Percentiles rank a stretch among this genome's conserved stretches.
Conservation (phyloP, 1,284 basidiomycete genomes). For the Tilletia indica region DNA sequence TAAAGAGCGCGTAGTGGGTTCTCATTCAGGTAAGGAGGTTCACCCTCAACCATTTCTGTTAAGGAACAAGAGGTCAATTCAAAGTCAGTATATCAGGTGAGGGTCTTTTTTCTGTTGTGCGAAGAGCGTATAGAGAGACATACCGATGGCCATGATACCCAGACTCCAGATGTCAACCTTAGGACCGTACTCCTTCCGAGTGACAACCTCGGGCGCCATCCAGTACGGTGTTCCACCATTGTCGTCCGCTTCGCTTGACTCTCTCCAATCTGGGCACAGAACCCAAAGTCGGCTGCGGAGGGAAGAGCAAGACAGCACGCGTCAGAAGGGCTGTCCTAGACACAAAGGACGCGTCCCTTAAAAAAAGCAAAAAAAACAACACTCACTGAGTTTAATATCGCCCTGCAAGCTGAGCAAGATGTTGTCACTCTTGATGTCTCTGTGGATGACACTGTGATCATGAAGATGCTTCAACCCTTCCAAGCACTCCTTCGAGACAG, state of each 20-base stretch:
- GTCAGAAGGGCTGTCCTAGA: background rate
- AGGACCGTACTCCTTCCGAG: slow-evolving; percentile 95
- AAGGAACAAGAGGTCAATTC: slow-evolving; percentile 17
- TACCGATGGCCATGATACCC: slow-evolving; percentile 98
- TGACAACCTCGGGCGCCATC: slow-evolving; percentile 99
- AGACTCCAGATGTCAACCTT: slow-evolving; percentile 99
- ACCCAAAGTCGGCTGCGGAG: slow-evolving; percentile 87
- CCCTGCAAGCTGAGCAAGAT: slow-evolving; percentile 86
- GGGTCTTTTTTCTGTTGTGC: background rate
- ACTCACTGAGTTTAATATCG: slow-evolving; percentile 94
- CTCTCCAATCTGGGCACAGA: slow-evolving; percentile 95
- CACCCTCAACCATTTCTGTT: slow-evolving; percentile 97
- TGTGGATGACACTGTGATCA: slow-evolving; percentile 89
- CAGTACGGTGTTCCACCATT: slow-evolving; percentile 99
- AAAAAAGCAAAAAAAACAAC: too few species aligned
- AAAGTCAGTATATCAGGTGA: background rate
- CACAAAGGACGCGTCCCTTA: too few species aligned
- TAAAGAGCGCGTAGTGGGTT: slow-evolving; percentile 93
- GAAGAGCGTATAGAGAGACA: slow-evolving; percentile 40
- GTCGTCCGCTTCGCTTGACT: slow-evolving; percentile 90
- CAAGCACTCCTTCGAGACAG: slow-evolving; percentile 82
- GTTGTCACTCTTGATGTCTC: slow-evolving; percentile 98
- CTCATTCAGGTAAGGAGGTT: slow-evolving; percentile 95
- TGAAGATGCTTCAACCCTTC: slow-evolving; percentile 90
- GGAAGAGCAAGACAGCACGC: slow-evolving; percentile 19